Percentiles rank a stretch among this genome's conserved stretches.
Conservation (phyloP, 176 grass and related monocot genomes). For the Aegilops longissima region DNA sequence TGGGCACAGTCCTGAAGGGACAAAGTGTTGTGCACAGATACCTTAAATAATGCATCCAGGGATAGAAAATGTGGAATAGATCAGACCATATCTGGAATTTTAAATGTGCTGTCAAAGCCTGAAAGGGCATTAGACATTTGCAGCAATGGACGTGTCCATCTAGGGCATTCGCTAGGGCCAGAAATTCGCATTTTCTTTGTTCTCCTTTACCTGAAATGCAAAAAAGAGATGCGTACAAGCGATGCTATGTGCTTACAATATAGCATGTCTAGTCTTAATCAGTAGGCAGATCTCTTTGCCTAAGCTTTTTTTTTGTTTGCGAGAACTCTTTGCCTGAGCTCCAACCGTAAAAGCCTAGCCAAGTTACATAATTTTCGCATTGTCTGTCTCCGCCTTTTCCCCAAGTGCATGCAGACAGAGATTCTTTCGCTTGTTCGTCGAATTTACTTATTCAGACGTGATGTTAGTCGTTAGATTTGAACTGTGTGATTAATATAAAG, state of each 20-base stretch:
- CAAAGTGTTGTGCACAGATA: slow-evolving; percentile 33
- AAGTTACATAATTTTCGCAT: slow-evolving; percentile 10
- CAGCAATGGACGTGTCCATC: slow-evolving; percentile 19
- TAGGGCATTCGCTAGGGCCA: slow-evolving; percentile 21
- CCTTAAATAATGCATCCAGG: slow-evolving; percentile 50
- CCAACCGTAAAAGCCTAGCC: background rate
- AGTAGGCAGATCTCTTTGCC: slow-evolving; percentile 28
- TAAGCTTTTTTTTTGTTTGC: background rate
- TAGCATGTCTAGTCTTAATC: slow-evolving; percentile 5
- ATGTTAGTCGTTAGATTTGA: slow-evolving; percentile 31
- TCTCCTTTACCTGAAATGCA: slow-evolving; percentile 38
- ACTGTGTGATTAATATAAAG: slow-evolving; percentile 37
- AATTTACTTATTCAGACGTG: slow-evolving; percentile 26
- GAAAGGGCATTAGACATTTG: slow-evolving; percentile 25
- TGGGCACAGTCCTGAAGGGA: background rate
- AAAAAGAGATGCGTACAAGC: slow-evolving; percentile 30
- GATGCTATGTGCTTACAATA: slow-evolving; percentile 8
- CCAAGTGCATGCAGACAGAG: slow-evolving; percentile 8
- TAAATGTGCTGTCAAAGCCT: slow-evolving; percentile 31
- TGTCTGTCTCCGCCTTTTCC: slow-evolving; percentile 25
- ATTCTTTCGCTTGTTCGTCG: slow-evolving; percentile 23
- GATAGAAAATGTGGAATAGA: slow-evolving; percentile 33
- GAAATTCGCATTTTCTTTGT: slow-evolving; percentile 31
- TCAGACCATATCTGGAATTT: slow-evolving; percentile 44
- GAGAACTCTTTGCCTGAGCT: background rate